Evolutionary conservation across 1,139 yeast genomes (phyloP), one percentile per base, ranked within the genome.

Genomic region (Spathaspora sp.): DNA sequence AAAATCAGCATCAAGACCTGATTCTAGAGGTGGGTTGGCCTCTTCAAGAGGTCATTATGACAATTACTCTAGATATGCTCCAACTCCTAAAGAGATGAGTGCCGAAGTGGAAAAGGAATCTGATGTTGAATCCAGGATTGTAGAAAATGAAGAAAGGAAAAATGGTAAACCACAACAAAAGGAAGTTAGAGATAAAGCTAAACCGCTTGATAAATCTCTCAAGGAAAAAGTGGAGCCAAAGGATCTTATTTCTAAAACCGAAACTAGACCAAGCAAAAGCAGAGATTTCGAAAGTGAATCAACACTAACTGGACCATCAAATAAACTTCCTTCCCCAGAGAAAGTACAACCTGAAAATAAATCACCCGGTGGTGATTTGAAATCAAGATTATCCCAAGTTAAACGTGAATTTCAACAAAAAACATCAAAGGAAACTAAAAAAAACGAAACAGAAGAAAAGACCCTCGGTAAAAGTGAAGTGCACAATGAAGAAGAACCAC

Each of bases 31-130:
- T 9, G 41, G 50, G 10, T 54, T 53, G 7, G 17, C 44, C 2
- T 47, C 56, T n/a, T 45, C 60, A 7, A 54, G 54, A 40, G 58
- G 59, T n/a, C 56, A 63, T 10, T 65, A 65, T 49, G 72, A 67
- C 44, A 61, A 63, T 47, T 72, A 72, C 49, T 63, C 74, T 4
- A 42, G 44, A 15, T 42, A 42, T 26, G 44, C 41, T 23, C 44
- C 47, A 8, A 36, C 50, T 26, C 43, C 42, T 17, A 29, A 25
- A 31, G 45, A 41, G 13, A 34, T 43, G 39, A 45, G 44, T 15
- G 45, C 29, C 8, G 42, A 46, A 23, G 36, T 15, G 16, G 40
- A 39, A 15, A 42, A 45, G 20, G 45, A 41, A n/a, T 45, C 44
- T 18, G 38, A 43, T 9, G 29, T 29, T 18, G 15, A 29, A 11